Percentiles rank a stretch among this genome's conserved stretches.
Evolutionary conservation across 2,329 filamentous ascomycete species (phyloP).

Genomic region (Aspergillus pseudoglaucus): DNA sequence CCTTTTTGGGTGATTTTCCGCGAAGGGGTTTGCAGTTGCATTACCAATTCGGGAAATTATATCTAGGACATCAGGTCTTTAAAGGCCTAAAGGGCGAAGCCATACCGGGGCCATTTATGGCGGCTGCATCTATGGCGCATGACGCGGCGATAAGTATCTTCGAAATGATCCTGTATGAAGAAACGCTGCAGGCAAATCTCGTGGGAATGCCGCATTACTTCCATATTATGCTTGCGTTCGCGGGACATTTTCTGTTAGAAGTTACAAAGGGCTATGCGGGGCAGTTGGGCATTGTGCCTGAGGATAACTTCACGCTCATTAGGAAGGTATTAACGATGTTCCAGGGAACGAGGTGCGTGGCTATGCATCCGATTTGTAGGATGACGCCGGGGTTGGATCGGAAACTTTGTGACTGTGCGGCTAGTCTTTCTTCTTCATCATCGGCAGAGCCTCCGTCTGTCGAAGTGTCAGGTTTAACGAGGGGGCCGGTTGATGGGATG

Average conservation of each 20-base stretch:
- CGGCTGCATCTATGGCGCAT: slow-evolving; percentile 21
- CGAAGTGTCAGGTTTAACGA: not conserved
- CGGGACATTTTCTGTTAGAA: slow-evolving; percentile 36
- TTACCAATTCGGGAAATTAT: slow-evolving; percentile 44
- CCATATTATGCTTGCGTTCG: slow-evolving; percentile 39
- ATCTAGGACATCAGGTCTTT: slow-evolving; percentile 43
- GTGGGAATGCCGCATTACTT: slow-evolving; percentile 39
- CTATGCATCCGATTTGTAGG: slow-evolving; percentile 18
- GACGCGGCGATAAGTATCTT: slow-evolving; percentile 33
- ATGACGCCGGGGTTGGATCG: slow-evolving; percentile 17
- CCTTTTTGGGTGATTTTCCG: slow-evolving; percentile 39
- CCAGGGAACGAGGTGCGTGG: slow-evolving; percentile 11
- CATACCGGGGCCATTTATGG: slow-evolving; percentile 27
- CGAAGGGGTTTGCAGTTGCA: slow-evolving; percentile 42
- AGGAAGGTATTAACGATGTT: slow-evolving; percentile 13
- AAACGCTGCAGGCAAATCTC: slow-evolving; percentile 29
- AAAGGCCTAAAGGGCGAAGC: slow-evolving; percentile 35
- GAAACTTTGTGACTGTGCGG: slow-evolving; percentile 15
- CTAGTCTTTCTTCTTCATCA: not conserved
- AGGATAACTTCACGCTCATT: slow-evolving; percentile 13
- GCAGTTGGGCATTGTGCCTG: slow-evolving; percentile 27
- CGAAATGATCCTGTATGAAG: slow-evolving; percentile 32
- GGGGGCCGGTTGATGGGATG: not conserved
- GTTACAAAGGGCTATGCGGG: slow-evolving; percentile 31
- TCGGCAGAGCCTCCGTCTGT: not conserved